A percentile compares a stretch with the other conserved stretches of the same genome.
These are phyloP conservation scores for Calonectria pteridis DNA, from an alignment of 2,329 filamentous ascomycete genomes.

Conservation along the genomic window DNA sequence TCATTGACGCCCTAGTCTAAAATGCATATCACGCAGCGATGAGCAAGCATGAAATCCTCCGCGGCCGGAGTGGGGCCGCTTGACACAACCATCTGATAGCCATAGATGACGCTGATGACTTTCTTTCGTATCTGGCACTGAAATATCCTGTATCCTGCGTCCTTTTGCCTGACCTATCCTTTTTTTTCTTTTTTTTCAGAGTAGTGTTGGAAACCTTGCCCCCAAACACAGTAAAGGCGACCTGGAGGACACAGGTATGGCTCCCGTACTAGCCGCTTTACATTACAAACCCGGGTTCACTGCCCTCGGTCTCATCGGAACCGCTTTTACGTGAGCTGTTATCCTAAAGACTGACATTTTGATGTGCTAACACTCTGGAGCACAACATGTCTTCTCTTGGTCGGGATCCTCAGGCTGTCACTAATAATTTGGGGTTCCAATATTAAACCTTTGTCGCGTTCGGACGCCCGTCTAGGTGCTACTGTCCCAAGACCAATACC, in stretches of 20 bases:
- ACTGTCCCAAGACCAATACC: conserved; percentile 57
- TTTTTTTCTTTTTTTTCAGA: neutral
- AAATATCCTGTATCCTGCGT: neutral
- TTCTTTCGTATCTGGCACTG: neutral
- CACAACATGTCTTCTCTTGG: conserved; percentile 16
- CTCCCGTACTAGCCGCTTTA: neutral
- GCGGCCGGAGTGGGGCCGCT: conserved; percentile 15
- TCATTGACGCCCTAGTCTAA: neutral
- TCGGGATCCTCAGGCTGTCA: conserved; percentile 25
- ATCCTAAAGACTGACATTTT: no score
- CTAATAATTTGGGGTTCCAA: conserved; percentile 17
- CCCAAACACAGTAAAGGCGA: no score
- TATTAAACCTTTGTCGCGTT: neutral
- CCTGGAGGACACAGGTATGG: neutral
- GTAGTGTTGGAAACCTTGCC: no score
- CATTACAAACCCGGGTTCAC: neutral
- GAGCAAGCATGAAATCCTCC: neutral
- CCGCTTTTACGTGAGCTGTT: conserved; percentile 2
- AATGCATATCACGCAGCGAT: neutral
- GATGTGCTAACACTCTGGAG: neutral
- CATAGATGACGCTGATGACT: conserved; percentile 14
- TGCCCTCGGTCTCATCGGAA: conserved; percentile 7
- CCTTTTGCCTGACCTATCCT: neutral
- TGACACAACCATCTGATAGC: neutral
- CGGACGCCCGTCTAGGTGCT: neutral